Conservation (phyloP, 2,329 filamentous ascomycete genomes). For the Sporothrix inflata region DNA sequence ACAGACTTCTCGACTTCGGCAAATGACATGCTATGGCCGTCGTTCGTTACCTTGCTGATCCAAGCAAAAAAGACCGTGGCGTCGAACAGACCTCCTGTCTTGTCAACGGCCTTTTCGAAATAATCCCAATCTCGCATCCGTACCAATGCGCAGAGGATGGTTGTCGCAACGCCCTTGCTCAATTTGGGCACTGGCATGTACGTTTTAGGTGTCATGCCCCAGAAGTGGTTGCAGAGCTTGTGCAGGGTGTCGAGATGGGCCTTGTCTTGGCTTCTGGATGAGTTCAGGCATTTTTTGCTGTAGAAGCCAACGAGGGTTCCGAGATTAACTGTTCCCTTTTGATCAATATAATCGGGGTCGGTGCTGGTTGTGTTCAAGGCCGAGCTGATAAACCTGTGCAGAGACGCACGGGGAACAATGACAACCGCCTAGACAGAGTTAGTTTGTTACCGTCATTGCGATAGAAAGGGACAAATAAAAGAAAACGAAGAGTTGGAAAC, state of each 20-base stretch:
- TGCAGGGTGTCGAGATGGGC: too few relatives aligned
- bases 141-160: neutral
- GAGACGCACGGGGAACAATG: neutral
- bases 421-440: neutral
- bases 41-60: neutral
- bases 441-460: too few relatives aligned
- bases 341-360: neutral
- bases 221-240: too few relatives aligned
- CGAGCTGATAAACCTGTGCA: neutral
- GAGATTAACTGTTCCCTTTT: neutral
- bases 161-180: neutral
- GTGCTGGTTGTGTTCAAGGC: neutral
- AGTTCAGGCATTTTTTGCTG: neutral
- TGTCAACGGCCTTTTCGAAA: neutral
- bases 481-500: too few relatives aligned
- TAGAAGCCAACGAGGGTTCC: neutral
- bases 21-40: neutral
- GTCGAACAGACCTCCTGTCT: neutral
- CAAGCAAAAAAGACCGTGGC: neutral
- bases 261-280: too few relatives aligned
- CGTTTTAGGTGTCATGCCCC: too few relatives aligned
- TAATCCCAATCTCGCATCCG: neutral
- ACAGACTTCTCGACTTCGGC: neutral
- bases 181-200: neutral
- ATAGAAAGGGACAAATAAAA: too few relatives aligned